Evolutionary conservation across 2,329 filamentous ascomycete species (phyloP).

Genomic region (Colletotrichum tabaci): DNA sequence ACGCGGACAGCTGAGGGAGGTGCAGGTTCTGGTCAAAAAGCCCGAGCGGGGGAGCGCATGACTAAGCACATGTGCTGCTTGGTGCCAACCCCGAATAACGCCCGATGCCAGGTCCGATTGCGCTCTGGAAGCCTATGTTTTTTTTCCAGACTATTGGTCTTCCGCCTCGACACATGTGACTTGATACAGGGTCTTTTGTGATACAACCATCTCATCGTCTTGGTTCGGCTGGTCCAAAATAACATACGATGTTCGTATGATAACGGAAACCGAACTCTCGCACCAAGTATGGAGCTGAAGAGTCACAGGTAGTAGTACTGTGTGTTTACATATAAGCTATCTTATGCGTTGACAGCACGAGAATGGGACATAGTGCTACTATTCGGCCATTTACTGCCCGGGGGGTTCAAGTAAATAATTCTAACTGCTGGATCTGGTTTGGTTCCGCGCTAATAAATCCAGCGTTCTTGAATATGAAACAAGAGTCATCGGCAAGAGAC

Average conservation of each 20-base stretch:
- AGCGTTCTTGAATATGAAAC: too few relatives aligned
- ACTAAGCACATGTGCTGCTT: slow-evolving; percentile 23
- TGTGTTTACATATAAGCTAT: too few relatives aligned
- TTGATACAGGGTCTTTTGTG: too few relatives aligned
- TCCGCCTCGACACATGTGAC: neutral
- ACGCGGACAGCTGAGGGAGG: slow-evolving; percentile 3
- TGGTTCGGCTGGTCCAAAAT: neutral
- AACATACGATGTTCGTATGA: neutral
- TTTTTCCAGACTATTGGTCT: neutral
- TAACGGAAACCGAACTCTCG: neutral
- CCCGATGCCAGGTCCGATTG: slow-evolving; percentile 11
- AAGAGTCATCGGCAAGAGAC: too few relatives aligned
- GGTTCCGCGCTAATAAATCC: too few relatives aligned
- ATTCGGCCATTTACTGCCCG: too few relatives aligned
- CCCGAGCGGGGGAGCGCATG: slow-evolving; percentile 19
- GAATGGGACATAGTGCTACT: too few relatives aligned
- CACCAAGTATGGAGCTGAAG: neutral
- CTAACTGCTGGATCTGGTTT: too few relatives aligned
- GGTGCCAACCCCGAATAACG: slow-evolving; percentile 17
- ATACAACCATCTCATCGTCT: neutral
- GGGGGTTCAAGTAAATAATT: too few relatives aligned
- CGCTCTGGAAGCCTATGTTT: neutral
- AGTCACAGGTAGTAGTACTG: neutral
- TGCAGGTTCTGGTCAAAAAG: neutral
- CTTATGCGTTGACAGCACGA: neutral